phyloP scores from a whole-genome alignment of 192 early-diverging fungal species.

The Rhizophagus clarus region DNA sequence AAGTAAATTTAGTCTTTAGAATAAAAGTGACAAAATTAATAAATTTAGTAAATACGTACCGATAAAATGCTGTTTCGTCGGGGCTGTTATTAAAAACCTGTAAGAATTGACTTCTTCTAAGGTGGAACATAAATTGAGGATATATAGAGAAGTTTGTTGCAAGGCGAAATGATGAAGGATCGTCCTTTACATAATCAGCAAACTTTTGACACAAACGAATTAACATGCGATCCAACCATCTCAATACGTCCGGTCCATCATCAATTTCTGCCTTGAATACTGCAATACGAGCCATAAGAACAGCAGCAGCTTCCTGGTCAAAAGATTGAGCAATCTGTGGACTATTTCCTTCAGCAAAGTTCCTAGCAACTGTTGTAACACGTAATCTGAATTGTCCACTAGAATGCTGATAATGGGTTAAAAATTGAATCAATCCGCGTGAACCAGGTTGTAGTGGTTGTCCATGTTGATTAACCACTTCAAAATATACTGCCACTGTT shows the following conservation, averaged over 20 bases:
- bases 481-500: constrained; percentile 92
- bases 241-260: constrained; percentile 94
- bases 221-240: constrained; percentile 98
- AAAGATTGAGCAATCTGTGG: constrained; percentile 90
- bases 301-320: constrained; percentile 97
- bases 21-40: too few species aligned
- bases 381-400: constrained; percentile 87
- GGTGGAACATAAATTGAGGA: constrained; percentile 99
- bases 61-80: constrained; percentile 93
- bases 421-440: constrained; percentile 91
- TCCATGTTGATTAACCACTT: constrained; percentile 88
- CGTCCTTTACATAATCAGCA: constrained; percentile 95
- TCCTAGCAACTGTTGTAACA: constrained; percentile 94
- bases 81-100: constrained; percentile 99
- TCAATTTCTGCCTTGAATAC: constrained; percentile 97
- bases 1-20: background rate
- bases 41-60: constrained; percentile 46
- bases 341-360: constrained; percentile 74
- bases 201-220: constrained; percentile 98
- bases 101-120: constrained; percentile 94
- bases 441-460: constrained; percentile 80
- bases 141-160: constrained; percentile 96
- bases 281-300: constrained; percentile 95
- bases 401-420: constrained; percentile 95
- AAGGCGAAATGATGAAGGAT: constrained; percentile 88